These are phyloP conservation scores for Cyamopsis tetragonoloba DNA, from an alignment of 306 rosid genomes.

Conservation along the genomic window DNA sequence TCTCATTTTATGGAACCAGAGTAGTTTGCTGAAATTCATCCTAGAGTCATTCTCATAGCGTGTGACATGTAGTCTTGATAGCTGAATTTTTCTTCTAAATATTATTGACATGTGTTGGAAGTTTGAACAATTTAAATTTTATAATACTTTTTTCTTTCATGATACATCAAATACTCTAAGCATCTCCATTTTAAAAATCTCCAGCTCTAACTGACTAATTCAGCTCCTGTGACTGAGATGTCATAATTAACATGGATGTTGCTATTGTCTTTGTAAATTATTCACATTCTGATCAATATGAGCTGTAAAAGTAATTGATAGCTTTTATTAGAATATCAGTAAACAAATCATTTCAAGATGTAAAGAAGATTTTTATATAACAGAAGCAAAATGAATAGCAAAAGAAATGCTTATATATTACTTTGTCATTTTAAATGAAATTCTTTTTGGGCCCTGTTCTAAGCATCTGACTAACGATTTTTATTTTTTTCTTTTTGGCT, in stretches of 20 bases:
- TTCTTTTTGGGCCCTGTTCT: neutral
- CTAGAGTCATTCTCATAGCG: neutral
- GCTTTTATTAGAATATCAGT: neutral
- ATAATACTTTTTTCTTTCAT: neutral
- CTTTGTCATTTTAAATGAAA: neutral
- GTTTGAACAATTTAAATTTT: neutral
- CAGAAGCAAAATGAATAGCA: neutral
- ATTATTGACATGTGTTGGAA: neutral
- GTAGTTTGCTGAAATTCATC: neutral
- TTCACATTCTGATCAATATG: neutral
- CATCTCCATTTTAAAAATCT: neutral
- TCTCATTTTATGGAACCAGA: neutral
- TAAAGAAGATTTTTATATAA: neutral
- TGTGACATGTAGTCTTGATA: neutral
- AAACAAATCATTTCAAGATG: constrained; percentile 13
- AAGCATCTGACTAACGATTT: constrained; percentile 11
- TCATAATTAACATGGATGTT: neutral
- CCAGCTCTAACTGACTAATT: neutral
- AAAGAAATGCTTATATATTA: neutral
- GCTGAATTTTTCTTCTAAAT: neutral
- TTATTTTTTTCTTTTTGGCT: neutral
- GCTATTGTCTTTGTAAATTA: neutral
- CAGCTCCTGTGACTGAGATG: neutral
- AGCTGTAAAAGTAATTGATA: neutral
- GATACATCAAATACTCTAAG: neutral